These are phyloP conservation scores for Fraxinus albicans DNA, from an alignment of 305 asterid species.

Conservation along the genomic window DNA sequence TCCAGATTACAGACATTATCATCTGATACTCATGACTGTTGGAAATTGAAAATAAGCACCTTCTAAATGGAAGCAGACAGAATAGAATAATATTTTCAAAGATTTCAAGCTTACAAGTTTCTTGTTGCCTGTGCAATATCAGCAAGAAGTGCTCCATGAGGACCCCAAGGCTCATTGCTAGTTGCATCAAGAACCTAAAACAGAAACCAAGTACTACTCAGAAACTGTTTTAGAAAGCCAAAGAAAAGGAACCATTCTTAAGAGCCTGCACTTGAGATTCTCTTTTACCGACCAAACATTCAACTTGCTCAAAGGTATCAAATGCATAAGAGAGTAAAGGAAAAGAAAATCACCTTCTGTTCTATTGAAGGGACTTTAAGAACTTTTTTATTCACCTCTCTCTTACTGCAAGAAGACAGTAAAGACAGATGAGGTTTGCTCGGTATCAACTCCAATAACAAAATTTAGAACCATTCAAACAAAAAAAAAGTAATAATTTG, in stretches of 20 bases:
- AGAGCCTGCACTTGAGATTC: background rate
- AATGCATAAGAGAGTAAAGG: constrained; percentile 4
- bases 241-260: background rate
- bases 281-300: background rate
- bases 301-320: background rate
- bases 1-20: constrained; percentile 91
- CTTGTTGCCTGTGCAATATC: constrained; percentile 91
- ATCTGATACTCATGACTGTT: constrained; percentile 93
- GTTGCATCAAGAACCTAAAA: constrained; percentile 93
- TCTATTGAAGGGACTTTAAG: constrained; percentile 92
- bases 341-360: constrained; percentile 59
- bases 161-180: constrained; percentile 99
- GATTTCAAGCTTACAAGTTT: constrained; percentile 60
- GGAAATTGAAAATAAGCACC: constrained; percentile 25
- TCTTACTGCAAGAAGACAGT: constrained; percentile 68
- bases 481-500: background rate
- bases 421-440: constrained; percentile 22
- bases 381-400: constrained; percentile 96
- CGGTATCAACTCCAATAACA: constrained; percentile 11
- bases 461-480: background rate
- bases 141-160: constrained; percentile 93
- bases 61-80: constrained; percentile 2
- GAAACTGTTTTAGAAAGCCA: background rate
- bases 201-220: constrained; percentile 17
- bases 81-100: constrained; percentile 11